Conservation (phyloP, 345 rosid species). For the Bruguiera parviflora region DNA sequence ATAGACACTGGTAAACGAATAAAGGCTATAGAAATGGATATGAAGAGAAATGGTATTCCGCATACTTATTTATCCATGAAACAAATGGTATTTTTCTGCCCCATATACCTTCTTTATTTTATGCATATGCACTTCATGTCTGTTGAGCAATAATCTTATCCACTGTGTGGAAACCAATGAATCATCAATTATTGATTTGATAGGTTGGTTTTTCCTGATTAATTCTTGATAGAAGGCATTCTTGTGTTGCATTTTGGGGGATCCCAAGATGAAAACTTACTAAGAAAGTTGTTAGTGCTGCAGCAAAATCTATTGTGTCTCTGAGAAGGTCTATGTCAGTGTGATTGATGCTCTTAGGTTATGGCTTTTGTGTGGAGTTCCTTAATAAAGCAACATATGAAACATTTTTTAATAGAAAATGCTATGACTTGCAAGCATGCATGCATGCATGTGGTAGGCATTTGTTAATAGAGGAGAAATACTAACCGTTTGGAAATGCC, state of each 20-base stretch:
- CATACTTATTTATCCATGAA: constrained; percentile 58
- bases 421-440: neutral
- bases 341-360: neutral
- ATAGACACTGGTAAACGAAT: constrained; percentile 60
- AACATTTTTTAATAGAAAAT: neutral
- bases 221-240: neutral
- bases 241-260: neutral
- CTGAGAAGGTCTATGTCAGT: neutral
- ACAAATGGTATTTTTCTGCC: constrained; percentile 53
- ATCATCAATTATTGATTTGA: neutral
- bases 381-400: neutral
- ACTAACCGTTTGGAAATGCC: neutral
- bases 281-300: constrained; percentile 1
- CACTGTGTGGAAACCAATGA: neutral
- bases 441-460: neutral
- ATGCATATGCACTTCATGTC: too few relatives aligned
- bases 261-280: neutral
- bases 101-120: constrained; percentile 12
- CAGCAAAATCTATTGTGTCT: neutral
- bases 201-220: neutral
- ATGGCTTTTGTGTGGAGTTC: neutral
- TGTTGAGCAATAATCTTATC: neutral
- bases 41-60: constrained; percentile 59
- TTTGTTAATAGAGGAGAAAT: neutral
- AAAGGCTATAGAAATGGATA: constrained; percentile 64